A percentile compares a stretch with the other conserved stretches of the same genome.
These are phyloP conservation scores for Mytilinidion resinicola DNA, from an alignment of 495 filamentous ascomycete genomes.

Conservation along the genomic window DNA sequence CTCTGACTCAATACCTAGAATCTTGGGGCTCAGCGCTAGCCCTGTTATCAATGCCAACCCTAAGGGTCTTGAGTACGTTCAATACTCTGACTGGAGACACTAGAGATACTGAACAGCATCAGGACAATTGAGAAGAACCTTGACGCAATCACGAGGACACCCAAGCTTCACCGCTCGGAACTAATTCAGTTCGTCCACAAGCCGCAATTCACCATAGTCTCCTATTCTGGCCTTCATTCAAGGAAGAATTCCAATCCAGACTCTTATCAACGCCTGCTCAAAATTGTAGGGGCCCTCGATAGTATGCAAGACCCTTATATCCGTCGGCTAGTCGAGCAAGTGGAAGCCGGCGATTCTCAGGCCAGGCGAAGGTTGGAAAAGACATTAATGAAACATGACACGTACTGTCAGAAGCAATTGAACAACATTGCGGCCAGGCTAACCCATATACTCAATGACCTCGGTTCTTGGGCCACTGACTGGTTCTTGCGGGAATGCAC, in stretches of 20 bases:
- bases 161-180: slow-evolving; percentile 64
- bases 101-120: slow-evolving; percentile 5
- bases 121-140: slow-evolving; percentile 70
- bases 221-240: slow-evolving; percentile 39
- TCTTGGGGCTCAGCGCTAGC: slow-evolving; percentile 82
- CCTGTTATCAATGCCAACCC: slow-evolving; percentile 59
- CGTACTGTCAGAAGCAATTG: slow-evolving; percentile 59
- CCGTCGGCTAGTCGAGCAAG: slow-evolving; percentile 40
- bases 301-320: slow-evolving; percentile 68
- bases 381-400: slow-evolving; percentile 47
- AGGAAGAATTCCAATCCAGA: slow-evolving; percentile 31
- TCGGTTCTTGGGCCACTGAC: slow-evolving; percentile 70
- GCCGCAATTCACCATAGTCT: slow-evolving; percentile 52
- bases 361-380: slow-evolving; percentile 40
- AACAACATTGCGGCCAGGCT: slow-evolving; percentile 49
- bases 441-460: slow-evolving; percentile 49
- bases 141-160: slow-evolving; percentile 64
- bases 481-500: slow-evolving; percentile 61
- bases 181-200: slow-evolving; percentile 60
- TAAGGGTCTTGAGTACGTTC: slow-evolving; percentile 41
- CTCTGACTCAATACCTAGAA: slow-evolving; percentile 51
- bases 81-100: background rate
- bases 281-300: slow-evolving; percentile 38
- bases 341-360: slow-evolving; percentile 27
- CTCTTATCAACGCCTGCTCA: slow-evolving; percentile 30